Evolutionary conservation across 257 asterid species (phyloP).

Genomic region (Solanum paucissectum): DNA sequence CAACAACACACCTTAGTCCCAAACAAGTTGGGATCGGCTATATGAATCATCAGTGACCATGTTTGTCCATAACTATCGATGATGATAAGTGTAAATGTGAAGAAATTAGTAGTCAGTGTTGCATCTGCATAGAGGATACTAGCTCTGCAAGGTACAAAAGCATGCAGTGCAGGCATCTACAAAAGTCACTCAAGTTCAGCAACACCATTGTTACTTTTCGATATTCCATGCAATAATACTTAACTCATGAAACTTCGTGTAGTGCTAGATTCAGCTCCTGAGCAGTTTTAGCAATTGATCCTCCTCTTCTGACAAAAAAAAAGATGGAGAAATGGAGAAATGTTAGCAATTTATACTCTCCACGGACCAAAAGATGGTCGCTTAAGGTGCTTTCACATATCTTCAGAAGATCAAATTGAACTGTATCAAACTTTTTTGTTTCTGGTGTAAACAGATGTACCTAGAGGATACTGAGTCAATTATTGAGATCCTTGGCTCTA

Average conservation of each 20-base stretch:
- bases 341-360: neutral
- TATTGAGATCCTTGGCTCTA: too few relatives aligned
- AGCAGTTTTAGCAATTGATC: constrained; percentile 80
- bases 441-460: too few relatives aligned
- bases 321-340: neutral
- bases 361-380: neutral
- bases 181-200: neutral
- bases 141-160: neutral
- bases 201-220: neutral
- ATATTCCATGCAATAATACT: constrained; percentile 4
- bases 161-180: neutral
- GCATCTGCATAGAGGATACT: neutral
- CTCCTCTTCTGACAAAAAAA: constrained; percentile 57
- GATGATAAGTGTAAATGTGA: neutral
- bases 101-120: constrained; percentile 5
- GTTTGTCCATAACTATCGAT: neutral
- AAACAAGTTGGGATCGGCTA: neutral
- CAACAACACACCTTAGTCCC: neutral
- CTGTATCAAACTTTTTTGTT: too few relatives aligned
- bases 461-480: too few relatives aligned
- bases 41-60: neutral
- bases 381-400: neutral
- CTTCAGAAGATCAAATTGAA: too few relatives aligned
- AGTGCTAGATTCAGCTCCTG: constrained; percentile 79
- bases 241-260: constrained; percentile 63